A percentile compares a stretch with the other conserved stretches of the same genome.
Conservation (phyloP, 441 rosid species). For the Euphorbia celastroides region DNA sequence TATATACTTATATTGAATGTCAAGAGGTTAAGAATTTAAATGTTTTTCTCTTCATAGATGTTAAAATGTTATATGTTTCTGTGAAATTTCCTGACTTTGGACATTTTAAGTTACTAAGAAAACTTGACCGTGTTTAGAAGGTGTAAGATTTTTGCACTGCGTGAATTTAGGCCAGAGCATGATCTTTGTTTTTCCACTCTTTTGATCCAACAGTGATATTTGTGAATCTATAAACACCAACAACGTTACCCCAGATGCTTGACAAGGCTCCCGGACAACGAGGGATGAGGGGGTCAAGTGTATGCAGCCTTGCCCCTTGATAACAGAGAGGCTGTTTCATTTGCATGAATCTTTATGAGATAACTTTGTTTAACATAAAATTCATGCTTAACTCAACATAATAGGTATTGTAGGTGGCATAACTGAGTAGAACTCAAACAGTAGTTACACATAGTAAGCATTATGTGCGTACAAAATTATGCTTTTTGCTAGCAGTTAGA, state of each 20-base stretch:
- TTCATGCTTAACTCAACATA: constrained; percentile 8
- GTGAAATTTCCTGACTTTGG: neutral
- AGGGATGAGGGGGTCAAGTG: too few species aligned
- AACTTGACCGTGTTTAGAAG: neutral
- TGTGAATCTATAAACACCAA: neutral
- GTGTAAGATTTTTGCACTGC: neutral
- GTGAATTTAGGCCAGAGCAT: neutral
- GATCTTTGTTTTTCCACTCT: neutral
- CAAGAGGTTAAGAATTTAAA: neutral
- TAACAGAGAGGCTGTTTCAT: too few species aligned
- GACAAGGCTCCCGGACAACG: too few species aligned
- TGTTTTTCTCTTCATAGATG: neutral
- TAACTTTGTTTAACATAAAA: constrained; percentile 14
- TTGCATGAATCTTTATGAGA: neutral
- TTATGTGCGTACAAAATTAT: neutral
- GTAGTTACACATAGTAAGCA: constrained; percentile 53
- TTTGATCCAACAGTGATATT: neutral
- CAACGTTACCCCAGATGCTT: too few species aligned
- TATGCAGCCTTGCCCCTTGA: too few species aligned
- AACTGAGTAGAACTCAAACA: constrained; percentile 67
- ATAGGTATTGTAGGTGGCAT: constrained; percentile 73
- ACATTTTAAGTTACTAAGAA: neutral
- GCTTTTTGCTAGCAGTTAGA: neutral
- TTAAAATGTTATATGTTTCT: neutral
- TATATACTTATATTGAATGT: neutral